Evolutionary conservation across 1,284 basidiomycete species (phyloP).

Genomic region (Leccinum fuscescens): DNA sequence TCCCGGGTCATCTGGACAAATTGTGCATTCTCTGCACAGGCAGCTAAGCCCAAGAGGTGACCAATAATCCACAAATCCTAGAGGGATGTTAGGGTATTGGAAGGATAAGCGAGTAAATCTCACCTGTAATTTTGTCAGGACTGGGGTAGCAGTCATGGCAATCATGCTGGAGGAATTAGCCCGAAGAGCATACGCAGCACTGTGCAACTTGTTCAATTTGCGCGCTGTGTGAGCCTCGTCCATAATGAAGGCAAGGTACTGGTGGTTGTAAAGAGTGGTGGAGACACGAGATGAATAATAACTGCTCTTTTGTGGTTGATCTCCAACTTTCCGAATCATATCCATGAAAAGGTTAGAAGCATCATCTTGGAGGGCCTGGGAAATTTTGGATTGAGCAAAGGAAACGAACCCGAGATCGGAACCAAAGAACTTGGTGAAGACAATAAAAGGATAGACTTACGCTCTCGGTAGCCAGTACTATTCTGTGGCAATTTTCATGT

Average conservation of each 20-base stretch:
- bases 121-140: neutral
- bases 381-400: neutral
- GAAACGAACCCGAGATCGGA: neutral
- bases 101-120: neutral
- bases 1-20: neutral
- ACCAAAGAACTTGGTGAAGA: neutral
- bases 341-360: neutral
- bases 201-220: neutral
- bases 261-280: neutral
- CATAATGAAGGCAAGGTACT: neutral
- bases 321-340: neutral
- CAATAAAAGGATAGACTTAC: too few relatives aligned
- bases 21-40: neutral
- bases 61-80: neutral
- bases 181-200: neutral
- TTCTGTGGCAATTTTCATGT: too few relatives aligned
- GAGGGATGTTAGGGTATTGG: neutral
- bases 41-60: neutral
- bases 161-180: neutral
- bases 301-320: neutral
- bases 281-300: neutral
- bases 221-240: neutral
- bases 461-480: too few relatives aligned
- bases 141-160: neutral
- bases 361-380: neutral